Percentiles rank a stretch among this genome's conserved stretches.
These are phyloP conservation scores for Phalaenopsis aphrodite DNA, from an alignment of 106 monocot species.

Conservation along the genomic window DNA sequence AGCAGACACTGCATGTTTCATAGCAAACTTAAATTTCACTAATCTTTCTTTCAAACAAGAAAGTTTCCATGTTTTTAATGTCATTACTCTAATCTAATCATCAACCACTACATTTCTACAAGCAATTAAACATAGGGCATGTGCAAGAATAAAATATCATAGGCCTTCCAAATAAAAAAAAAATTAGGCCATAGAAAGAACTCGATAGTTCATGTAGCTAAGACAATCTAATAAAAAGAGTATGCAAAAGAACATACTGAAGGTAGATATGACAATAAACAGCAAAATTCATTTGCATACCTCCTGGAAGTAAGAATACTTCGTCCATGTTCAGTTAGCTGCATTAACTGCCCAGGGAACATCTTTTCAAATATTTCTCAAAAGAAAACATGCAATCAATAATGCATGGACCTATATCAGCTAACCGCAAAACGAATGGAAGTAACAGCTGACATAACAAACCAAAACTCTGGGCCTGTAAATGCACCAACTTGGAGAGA, in stretches of 20 bases:
- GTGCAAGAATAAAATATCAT: neutral
- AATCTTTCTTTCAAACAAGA: neutral
- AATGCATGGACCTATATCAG: neutral
- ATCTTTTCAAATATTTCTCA: conserved; percentile 26
- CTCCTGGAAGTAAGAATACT: conserved; percentile 51
- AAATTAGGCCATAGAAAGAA: neutral
- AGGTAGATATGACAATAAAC: conserved; percentile 5
- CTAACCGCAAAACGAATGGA: neutral
- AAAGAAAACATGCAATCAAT: conserved; percentile 11
- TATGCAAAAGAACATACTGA: neutral
- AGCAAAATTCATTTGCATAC: conserved; percentile 16
- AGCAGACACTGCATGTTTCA: neutral
- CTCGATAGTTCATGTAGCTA: neutral
- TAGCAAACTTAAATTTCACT: neutral
- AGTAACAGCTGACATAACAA: neutral
- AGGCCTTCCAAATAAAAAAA: neutral
- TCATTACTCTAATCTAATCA: neutral
- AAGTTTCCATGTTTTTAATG: neutral
- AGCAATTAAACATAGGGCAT: neutral
- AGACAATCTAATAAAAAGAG: neutral
- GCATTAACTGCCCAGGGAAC: conserved; percentile 66
- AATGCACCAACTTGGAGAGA: neutral
- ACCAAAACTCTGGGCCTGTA: neutral
- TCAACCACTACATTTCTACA: neutral
- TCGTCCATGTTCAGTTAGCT: conserved; percentile 68